Conservation (phyloP, 306 rosid genomes). For the Arachis hypogaea region DNA sequence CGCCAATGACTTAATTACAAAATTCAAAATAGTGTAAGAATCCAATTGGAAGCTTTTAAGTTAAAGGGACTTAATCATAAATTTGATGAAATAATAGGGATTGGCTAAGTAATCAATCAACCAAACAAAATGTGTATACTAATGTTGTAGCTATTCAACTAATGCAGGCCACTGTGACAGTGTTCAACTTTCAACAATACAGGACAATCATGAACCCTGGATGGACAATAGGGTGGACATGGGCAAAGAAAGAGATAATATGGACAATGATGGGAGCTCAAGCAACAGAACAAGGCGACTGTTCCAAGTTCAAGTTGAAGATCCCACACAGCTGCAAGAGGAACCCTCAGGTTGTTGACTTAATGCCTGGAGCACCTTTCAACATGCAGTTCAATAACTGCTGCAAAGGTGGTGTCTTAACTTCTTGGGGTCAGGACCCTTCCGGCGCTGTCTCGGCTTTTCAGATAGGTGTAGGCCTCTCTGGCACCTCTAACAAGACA, state of each 20-base stretch:
- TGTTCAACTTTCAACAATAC: conserved; percentile 74
- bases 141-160: too few species aligned
- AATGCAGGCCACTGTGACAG: conserved; percentile 73
- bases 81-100: too few species aligned
- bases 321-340: conserved; percentile 79
- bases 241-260: conserved; percentile 81
- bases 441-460: conserved; percentile 65
- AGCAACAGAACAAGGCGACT: conserved; percentile 83
- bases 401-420: conserved; percentile 76
- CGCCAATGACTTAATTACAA: too few species aligned
- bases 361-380: conserved; percentile 72
- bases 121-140: too few species aligned
- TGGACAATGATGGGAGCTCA: conserved; percentile 81
- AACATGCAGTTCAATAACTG: conserved; percentile 71
- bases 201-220: conserved; percentile 73
- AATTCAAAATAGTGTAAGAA: too few species aligned
- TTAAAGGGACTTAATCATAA: too few species aligned
- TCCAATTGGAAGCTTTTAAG: too few species aligned
- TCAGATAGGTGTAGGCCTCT: conserved; percentile 71
- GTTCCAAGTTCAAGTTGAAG: conserved; percentile 67
- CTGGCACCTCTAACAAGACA: conserved; percentile 79
- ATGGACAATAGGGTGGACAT: conserved; percentile 78
- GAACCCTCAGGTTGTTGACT: conserved; percentile 65
- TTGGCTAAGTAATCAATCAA: too few species aligned
- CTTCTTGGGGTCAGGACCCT: conserved; percentile 82